Evolutionary conservation across 352 stramenopile species (phyloP).

Genomic region (Pythium apleroticum): DNA sequence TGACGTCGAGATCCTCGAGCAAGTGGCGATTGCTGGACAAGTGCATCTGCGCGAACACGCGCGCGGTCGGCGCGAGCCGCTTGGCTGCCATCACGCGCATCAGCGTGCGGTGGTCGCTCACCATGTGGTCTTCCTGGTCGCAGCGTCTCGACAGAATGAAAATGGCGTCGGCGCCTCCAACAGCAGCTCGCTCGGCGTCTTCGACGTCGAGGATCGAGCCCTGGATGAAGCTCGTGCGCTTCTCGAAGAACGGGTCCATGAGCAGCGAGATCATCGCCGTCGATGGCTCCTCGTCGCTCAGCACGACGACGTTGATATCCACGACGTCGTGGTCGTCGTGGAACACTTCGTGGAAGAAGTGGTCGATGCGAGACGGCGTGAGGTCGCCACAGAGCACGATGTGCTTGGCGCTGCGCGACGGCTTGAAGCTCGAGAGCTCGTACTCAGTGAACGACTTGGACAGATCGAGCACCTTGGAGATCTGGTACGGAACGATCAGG

Average conservation of each 20-base stretch:
- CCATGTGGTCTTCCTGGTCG: slow-evolving; percentile 62
- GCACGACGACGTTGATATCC: slow-evolving; percentile 74
- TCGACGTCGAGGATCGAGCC: slow-evolving; percentile 80
- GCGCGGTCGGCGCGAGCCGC: slow-evolving; percentile 48
- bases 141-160: slow-evolving; percentile 75
- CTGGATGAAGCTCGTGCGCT: slow-evolving; percentile 81
- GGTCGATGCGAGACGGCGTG: slow-evolving; percentile 73
- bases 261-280: slow-evolving; percentile 75
- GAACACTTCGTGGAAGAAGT: slow-evolving; percentile 88
- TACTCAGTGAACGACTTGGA: slow-evolving; percentile 74
- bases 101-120: slow-evolving; percentile 76
- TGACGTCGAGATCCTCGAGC: slow-evolving; percentile 71
- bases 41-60: slow-evolving; percentile 79
- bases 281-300: slow-evolving; percentile 75
- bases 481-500: slow-evolving; percentile 83
- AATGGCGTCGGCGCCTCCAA: slow-evolving; percentile 61
- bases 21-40: slow-evolving; percentile 73
- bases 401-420: slow-evolving; percentile 54
- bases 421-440: slow-evolving; percentile 73
- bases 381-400: slow-evolving; percentile 85
- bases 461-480: slow-evolving; percentile 81
- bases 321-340: slow-evolving; percentile 86
- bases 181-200: slow-evolving; percentile 70
- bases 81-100: slow-evolving; percentile 80
- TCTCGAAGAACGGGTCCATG: slow-evolving; percentile 84